Evolutionary conservation across 176 grass and related monocot genomes (phyloP).

Genomic region (Raddia guianensis): DNA sequence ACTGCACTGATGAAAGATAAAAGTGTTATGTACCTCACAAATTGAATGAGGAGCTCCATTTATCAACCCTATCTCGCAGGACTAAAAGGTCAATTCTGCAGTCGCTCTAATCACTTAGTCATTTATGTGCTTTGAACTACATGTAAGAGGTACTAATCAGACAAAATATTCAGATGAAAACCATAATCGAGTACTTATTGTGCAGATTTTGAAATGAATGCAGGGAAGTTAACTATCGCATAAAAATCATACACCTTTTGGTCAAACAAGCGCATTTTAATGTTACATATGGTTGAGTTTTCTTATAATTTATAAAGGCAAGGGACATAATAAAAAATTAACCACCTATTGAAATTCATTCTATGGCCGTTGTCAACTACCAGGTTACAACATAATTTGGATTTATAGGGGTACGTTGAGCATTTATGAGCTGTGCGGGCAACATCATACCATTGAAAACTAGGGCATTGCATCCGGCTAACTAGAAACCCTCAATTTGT

Average conservation of each 20-base stretch:
- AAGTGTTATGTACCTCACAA: background rate
- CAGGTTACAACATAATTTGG: too few relatives aligned
- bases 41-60: constrained; percentile 3
- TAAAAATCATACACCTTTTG: background rate
- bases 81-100: background rate
- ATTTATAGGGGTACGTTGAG: too few relatives aligned
- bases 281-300: too few relatives aligned
- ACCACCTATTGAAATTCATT: too few relatives aligned
- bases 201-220: background rate
- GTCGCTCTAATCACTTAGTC: background rate
- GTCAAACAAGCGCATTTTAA: too few relatives aligned
- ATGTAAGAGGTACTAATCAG: background rate
- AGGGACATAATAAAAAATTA: too few relatives aligned
- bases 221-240: background rate
- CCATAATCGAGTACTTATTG: constrained; percentile 2
- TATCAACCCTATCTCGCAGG: background rate
- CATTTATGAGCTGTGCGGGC: too few relatives aligned
- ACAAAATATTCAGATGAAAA: constrained; percentile 10
- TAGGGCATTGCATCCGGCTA: too few relatives aligned
- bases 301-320: too few relatives aligned
- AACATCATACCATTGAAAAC: too few relatives aligned
- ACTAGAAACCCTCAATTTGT: too few relatives aligned
- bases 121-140: background rate
- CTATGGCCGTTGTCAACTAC: too few relatives aligned
- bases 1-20: constrained; percentile 3